These are phyloP conservation scores for Maudiozyma pseudohumilis DNA, from an alignment of 805 yeast species.

Conservation along the genomic window DNA sequence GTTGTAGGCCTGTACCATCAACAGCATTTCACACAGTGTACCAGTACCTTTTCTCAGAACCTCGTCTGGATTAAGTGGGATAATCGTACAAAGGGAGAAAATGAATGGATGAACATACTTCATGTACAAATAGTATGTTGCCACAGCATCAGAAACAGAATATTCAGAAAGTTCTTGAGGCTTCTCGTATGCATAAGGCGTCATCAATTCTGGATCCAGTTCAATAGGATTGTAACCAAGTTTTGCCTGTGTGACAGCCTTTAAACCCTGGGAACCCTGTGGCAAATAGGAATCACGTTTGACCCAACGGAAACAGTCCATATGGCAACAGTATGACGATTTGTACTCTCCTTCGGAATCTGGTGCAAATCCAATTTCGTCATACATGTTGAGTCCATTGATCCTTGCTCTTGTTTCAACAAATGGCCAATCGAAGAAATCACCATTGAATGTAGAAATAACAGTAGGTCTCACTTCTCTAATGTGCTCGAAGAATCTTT, in stretches of 20 bases:
- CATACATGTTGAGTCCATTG: constrained; percentile 80
- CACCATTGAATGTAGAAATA: constrained; percentile 98
- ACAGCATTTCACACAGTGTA: constrained; percentile 92
- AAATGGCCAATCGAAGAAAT: constrained; percentile 98
- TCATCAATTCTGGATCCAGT: constrained; percentile 95
- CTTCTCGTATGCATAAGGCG: constrained; percentile 89
- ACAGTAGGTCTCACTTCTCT: constrained; percentile 86
- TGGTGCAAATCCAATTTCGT: constrained; percentile 87
- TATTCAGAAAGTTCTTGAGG: constrained; percentile 92
- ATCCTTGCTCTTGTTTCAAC: constrained; percentile 78
- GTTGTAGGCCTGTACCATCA: constrained; percentile 92
- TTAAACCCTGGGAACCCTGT: constrained; percentile 96
- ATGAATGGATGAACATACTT: constrained; percentile 96
- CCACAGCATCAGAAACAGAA: constrained; percentile 98
- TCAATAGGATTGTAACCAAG: constrained; percentile 95
- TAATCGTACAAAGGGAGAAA: constrained; percentile 87
- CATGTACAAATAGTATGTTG: constrained; percentile 90
- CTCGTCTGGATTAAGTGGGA: constrained; percentile 95
- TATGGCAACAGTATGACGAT: constrained; percentile 84
- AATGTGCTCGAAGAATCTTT: constrained; percentile 80
- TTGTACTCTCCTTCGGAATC: constrained; percentile 89
- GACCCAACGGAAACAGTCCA: constrained; percentile 98
- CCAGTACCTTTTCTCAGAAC: constrained; percentile 96
- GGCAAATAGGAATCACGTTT: constrained; percentile 95
- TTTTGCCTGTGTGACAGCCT: constrained; percentile 93